Percentiles rank a stretch among this genome's conserved stretches.
phyloP scores from a whole-genome alignment of 1,284 basidiomycete species.

The Kwoniella shivajii region DNA sequence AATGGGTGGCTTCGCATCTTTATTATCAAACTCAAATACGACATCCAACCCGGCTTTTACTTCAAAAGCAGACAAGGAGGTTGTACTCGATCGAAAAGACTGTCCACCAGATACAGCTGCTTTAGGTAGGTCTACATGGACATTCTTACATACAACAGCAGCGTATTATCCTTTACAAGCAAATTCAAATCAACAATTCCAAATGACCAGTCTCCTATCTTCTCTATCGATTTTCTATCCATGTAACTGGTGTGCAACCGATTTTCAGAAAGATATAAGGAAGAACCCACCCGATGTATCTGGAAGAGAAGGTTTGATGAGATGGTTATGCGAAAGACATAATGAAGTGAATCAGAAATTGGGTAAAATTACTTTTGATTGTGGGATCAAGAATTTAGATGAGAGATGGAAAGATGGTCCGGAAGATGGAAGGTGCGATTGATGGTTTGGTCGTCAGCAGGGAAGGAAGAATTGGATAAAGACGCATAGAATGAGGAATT shows the following conservation, averaged over 20 bases:
- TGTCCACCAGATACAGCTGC: slow-evolving; percentile 86
- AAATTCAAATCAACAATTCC: slow-evolving; percentile 67
- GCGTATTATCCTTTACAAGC: slow-evolving; percentile 88
- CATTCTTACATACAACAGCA: slow-evolving; percentile 89
- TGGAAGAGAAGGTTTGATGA: slow-evolving; percentile 67
- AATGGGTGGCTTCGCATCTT: slow-evolving; percentile 30
- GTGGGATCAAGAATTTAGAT: slow-evolving; percentile 66
- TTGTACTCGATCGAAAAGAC: slow-evolving; percentile 57
- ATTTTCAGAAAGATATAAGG: slow-evolving; percentile 68
- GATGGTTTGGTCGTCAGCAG: neutral
- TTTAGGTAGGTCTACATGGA: slow-evolving; percentile 89
- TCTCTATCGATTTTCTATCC: slow-evolving; percentile 82
- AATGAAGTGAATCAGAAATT: slow-evolving; percentile 86
- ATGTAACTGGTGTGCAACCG: slow-evolving; percentile 77
- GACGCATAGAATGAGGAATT: neutral
- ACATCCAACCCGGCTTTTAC: slow-evolving; percentile 2
- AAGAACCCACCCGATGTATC: slow-evolving; percentile 72
- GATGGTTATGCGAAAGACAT: slow-evolving; percentile 87
- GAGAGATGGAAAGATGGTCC: slow-evolving; percentile 91
- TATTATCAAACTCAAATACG: slow-evolving; percentile 22
- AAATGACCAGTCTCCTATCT: slow-evolving; percentile 76
- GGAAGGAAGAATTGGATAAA: neutral
- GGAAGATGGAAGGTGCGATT: slow-evolving; percentile 82
- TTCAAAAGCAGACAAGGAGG: slow-evolving; percentile 4
- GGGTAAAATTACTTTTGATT: slow-evolving; percentile 80